Evolutionary conservation across 2,329 filamentous ascomycete species (phyloP).

Genomic region (Trichoderma polysporum): DNA sequence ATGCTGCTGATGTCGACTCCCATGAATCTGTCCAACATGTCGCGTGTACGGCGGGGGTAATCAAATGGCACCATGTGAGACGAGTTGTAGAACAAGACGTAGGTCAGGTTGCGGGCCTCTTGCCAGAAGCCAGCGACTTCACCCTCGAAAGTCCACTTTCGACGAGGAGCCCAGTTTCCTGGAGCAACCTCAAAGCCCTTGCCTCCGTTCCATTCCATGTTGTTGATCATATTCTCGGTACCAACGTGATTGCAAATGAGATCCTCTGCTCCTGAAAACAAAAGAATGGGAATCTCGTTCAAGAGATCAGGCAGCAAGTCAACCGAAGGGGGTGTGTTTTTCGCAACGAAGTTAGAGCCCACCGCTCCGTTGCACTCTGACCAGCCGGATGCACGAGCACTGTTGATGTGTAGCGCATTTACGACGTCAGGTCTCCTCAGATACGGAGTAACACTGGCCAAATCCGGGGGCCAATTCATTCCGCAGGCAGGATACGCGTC

Average conservation of each 20-base stretch:
- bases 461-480: conserved; percentile 96
- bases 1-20: conserved; percentile 87
- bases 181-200: conserved; percentile 87
- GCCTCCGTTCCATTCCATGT: conserved; percentile 87
- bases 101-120: conserved; percentile 90
- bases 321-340: conserved; percentile 70
- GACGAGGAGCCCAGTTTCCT: conserved; percentile 86
- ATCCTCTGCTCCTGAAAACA: conserved; percentile 93
- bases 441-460: conserved; percentile 75
- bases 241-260: conserved; percentile 97
- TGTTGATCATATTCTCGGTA: conserved; percentile 86
- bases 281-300: conserved; percentile 71
- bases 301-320: conserved; percentile 76
- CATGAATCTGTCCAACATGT: conserved; percentile 98
- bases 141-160: conserved; percentile 91
- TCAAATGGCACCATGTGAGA: conserved; percentile 99
- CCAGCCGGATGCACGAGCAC: conserved; percentile 84
- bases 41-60: conserved; percentile 77
- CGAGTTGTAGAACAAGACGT: conserved; percentile 91
- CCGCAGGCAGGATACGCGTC: conserved; percentile 83
- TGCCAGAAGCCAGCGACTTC: conserved; percentile 90
- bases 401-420: conserved; percentile 76
- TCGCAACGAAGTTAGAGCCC: conserved; percentile 65
- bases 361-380: conserved; percentile 84
- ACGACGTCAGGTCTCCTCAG: conserved; percentile 78